phyloP scores from a whole-genome alignment of 805 yeast genomes.

The Debaryomyces maramus region DNA sequence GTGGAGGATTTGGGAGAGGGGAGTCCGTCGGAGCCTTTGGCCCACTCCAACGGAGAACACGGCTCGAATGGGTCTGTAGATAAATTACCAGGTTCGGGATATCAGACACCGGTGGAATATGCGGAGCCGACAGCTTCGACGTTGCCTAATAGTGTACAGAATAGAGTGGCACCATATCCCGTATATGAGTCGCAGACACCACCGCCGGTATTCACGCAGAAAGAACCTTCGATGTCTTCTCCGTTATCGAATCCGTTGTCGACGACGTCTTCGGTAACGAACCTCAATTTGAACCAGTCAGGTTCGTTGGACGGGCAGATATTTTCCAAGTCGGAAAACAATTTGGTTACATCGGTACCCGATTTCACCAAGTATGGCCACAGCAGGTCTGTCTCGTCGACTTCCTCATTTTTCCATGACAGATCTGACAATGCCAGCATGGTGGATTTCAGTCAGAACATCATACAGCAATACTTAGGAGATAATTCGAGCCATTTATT shows the following conservation, averaged over 20 bases:
- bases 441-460: constrained; percentile 53
- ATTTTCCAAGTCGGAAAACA: constrained; percentile 28
- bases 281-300: constrained; percentile 23
- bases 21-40: neutral
- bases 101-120: neutral
- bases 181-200: constrained; percentile 23
- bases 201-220: constrained; percentile 26
- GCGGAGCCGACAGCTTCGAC: neutral
- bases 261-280: constrained; percentile 37
- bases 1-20: constrained; percentile 10
- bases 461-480: constrained; percentile 56
- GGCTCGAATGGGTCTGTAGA: neutral
- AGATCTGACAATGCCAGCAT: constrained; percentile 33
- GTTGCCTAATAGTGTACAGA: neutral
- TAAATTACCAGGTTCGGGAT: neutral
- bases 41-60: neutral
- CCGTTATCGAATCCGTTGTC: constrained; percentile 32
- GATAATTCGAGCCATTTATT: constrained; percentile 49
- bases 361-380: constrained; percentile 22
- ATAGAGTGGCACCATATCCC: constrained; percentile 15
- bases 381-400: constrained; percentile 36
- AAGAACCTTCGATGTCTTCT: constrained; percentile 13
- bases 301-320: constrained; percentile 3
- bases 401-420: constrained; percentile 38
- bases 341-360: constrained; percentile 19